A percentile compares a stretch with the other conserved stretches of the same genome.
Conservation (phyloP, 768 basidiomycete genomes). For the Trametes gibbosa region DNA sequence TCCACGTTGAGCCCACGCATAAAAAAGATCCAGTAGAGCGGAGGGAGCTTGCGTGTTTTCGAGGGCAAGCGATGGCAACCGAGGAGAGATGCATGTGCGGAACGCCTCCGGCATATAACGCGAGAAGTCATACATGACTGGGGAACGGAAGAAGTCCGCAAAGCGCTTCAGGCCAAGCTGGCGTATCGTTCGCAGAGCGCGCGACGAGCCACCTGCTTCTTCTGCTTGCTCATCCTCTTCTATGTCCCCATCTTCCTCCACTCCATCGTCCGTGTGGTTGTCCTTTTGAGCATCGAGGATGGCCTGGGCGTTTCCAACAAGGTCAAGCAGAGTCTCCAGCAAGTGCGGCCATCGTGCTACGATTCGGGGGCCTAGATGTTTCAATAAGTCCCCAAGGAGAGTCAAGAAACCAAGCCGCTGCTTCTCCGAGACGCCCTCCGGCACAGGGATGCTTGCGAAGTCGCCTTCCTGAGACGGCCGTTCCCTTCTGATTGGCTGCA, state of each 20-base stretch:
- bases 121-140: constrained; percentile 70
- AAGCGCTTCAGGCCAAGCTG: constrained; percentile 84
- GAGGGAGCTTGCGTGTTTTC: constrained; percentile 95
- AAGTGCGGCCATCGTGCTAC: constrained; percentile 71
- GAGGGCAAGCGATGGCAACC: constrained; percentile 65
- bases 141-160: constrained; percentile 81
- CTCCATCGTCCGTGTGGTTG: constrained; percentile 32
- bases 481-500: constrained; percentile 53
- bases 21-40: constrained; percentile 81
- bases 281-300: constrained; percentile 40
- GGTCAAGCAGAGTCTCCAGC: constrained; percentile 62
- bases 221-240: constrained; percentile 36
- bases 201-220: constrained; percentile 32
- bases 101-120: constrained; percentile 71
- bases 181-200: constrained; percentile 59
- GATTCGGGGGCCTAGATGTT: constrained; percentile 74
- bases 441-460: constrained; percentile 33
- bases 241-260: constrained; percentile 29
- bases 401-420: constrained; percentile 85
- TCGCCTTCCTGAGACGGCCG: constrained; percentile 30
- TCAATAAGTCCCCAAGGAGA: constrained; percentile 80
- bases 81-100: constrained; percentile 73
- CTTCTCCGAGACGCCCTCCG: constrained; percentile 43
- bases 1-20: constrained; percentile 63
- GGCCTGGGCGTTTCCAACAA: constrained; percentile 64